Evolutionary conservation across 495 filamentous ascomycete species (phyloP), one percentile per base, ranked within the genome.

Genomic region (Parathielavia appendiculata): DNA sequence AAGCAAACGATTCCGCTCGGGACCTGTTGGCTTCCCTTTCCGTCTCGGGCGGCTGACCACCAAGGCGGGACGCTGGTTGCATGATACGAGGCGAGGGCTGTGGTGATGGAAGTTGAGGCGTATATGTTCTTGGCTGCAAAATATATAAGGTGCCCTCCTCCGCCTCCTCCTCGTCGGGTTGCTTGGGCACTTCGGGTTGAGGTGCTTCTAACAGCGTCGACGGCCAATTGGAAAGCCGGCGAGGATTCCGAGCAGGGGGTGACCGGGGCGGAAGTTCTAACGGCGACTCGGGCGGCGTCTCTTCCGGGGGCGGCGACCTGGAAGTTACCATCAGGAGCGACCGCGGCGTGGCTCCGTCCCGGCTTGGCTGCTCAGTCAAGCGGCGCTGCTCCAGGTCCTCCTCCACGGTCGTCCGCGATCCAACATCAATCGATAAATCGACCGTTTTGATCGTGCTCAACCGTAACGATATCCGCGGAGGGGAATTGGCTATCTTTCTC

Each of bases 41-140:
- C 19, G 14, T 9, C 41, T 34, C 45, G 14, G 46, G 36, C 40
- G 16, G 45, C 38, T 40, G 12, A 16, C 26, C 44, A 10, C 74
- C 26, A 30, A 30, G 26, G 26, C 26, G 26, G 26, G 26, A 30
- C 6, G 26, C 26, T 6, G 26, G 26, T 3, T 30, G 3, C 6
- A 30, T 38, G 38, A 59, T 43, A 8, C 67, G 68, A 14, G 76
- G 75, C 9, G 77, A 79, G n/a, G 76, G 76, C 23, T 76, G 61
- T 14, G 76, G 76, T 16, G 71, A 73, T 8, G 79, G 75, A 8
- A 75, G 76, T 35, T 75, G 71, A 0, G 80, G 80, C 10, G 76
- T 81, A 61, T 81, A 83, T 1, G 78, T 81, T 51, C 73, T 72
- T 13, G 80, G 80, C 54, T 80, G 76, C 38, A 82, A 62, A 17